Percentiles rank a stretch among this genome's conserved stretches.
These are phyloP conservation scores for Rhododendron simsii DNA, from an alignment of 148 eudicot genomes.

Conservation along the genomic window DNA sequence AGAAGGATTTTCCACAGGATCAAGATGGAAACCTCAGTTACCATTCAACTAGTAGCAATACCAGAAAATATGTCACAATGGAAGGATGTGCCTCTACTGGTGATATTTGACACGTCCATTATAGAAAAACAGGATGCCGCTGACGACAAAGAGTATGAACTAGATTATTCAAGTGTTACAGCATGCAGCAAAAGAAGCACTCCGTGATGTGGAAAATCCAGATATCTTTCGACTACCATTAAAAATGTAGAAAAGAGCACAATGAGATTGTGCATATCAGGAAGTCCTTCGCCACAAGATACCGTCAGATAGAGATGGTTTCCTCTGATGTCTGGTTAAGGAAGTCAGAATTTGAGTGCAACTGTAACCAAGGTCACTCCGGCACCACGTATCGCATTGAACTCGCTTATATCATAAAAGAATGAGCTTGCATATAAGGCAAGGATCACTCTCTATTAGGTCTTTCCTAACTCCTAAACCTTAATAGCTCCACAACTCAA, in stretches of 20 bases:
- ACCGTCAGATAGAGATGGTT: background rate
- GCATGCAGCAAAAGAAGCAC: background rate
- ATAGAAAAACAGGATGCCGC: background rate
- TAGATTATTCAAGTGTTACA: too few species aligned
- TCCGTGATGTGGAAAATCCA: background rate
- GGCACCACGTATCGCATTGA: background rate
- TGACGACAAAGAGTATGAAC: background rate
- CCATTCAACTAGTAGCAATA: background rate
- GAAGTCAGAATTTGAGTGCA: background rate
- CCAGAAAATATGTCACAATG: background rate
- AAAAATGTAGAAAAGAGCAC: background rate
- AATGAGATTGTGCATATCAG: background rate
- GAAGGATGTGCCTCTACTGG: background rate
- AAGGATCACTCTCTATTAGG: background rate
- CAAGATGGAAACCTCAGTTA: background rate
- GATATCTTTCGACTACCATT: background rate
- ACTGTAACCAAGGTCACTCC: background rate
- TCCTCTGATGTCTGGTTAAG: background rate
- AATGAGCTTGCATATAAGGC: background rate
- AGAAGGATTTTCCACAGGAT: background rate
- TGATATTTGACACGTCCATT: background rate
- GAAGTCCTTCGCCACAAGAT: background rate
- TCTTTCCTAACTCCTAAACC: background rate
- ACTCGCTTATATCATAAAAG: background rate
- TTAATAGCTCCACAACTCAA: background rate